Conservation (phyloP, 768 basidiomycete genomes). For the Rhizopogon vesiculosus region DNA sequence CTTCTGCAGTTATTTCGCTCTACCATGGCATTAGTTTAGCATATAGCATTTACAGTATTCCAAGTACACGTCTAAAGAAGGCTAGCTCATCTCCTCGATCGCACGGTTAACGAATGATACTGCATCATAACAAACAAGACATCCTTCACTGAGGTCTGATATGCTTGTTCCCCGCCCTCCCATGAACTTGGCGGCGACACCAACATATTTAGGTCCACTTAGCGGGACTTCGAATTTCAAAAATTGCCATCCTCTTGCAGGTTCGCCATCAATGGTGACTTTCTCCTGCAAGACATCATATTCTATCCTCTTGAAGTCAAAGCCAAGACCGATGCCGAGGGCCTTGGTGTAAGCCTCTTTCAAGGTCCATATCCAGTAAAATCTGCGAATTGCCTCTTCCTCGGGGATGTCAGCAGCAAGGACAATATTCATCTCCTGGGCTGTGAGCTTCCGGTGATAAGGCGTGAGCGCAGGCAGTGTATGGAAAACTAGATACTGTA, state of each 20-base stretch:
- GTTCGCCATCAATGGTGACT: slow-evolving; percentile 55
- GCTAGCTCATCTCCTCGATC: slow-evolving; percentile 34
- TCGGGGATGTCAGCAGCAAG: slow-evolving; percentile 35
- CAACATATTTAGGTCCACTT: slow-evolving; percentile 53
- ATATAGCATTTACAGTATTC: slow-evolving; percentile 11
- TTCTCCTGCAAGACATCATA: slow-evolving; percentile 50
- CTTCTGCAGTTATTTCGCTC: background rate
- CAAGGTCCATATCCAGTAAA: slow-evolving; percentile 86
- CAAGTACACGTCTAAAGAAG: slow-evolving; percentile 12
- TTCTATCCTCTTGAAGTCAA: slow-evolving; percentile 75
- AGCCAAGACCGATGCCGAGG: slow-evolving; percentile 76
- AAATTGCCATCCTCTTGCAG: slow-evolving; percentile 64
- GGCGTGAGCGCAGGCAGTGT: slow-evolving; percentile 5
- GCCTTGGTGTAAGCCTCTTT: slow-evolving; percentile 94
- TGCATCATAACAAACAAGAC: slow-evolving; percentile 44
- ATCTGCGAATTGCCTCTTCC: slow-evolving; percentile 49
- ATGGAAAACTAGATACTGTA: slow-evolving; percentile 16
- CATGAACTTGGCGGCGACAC: slow-evolving; percentile 58
- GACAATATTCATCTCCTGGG: slow-evolving; percentile 28
- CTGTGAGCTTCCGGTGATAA: slow-evolving; percentile 32
- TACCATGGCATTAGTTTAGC: slow-evolving; percentile 4
- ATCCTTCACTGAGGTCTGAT: slow-evolving; percentile 30
- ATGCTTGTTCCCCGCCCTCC: slow-evolving; percentile 36
- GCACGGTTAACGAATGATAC: slow-evolving; percentile 43
- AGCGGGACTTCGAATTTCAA: slow-evolving; percentile 51